Evolutionary conservation across 768 basidiomycete genomes (phyloP).

Genomic region (Suillus alpinus): DNA sequence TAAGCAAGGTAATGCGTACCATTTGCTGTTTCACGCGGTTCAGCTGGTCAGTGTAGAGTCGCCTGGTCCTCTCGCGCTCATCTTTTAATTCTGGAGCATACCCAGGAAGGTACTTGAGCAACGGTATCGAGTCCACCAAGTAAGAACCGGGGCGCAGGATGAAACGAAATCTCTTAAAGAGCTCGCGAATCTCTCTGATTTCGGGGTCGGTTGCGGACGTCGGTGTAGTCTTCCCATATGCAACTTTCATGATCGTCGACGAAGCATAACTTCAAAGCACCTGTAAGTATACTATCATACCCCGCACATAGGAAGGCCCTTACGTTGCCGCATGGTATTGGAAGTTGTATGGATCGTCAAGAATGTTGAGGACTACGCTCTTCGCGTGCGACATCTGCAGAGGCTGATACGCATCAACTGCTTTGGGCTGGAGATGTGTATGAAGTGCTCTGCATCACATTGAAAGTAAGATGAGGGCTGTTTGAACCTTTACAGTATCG

Average conservation of each 20-base stretch:
- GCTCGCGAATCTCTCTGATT: background rate
- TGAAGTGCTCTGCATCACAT: background rate
- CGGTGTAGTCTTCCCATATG: background rate
- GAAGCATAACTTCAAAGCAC: background rate
- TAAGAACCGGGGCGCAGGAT: background rate
- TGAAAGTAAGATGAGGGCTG: background rate
- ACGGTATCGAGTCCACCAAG: background rate
- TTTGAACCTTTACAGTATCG: background rate
- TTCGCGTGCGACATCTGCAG: constrained; percentile 4
- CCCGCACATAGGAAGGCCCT: background rate
- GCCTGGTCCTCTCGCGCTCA: background rate
- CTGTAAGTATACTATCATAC: background rate
- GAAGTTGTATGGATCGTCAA: background rate
- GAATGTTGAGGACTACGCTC: background rate
- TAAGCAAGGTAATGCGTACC: background rate
- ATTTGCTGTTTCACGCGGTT: background rate
- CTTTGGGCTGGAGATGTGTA: background rate
- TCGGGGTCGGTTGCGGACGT: background rate
- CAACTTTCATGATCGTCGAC: background rate
- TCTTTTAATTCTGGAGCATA: background rate
- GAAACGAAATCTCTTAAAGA: background rate
- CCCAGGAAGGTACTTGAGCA: background rate
- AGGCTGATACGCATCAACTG: background rate
- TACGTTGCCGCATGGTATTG: background rate
- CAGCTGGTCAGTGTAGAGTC: background rate